Conservation (phyloP, 495 filamentous ascomycete genomes). For the Penicillium goetzii region DNA sequence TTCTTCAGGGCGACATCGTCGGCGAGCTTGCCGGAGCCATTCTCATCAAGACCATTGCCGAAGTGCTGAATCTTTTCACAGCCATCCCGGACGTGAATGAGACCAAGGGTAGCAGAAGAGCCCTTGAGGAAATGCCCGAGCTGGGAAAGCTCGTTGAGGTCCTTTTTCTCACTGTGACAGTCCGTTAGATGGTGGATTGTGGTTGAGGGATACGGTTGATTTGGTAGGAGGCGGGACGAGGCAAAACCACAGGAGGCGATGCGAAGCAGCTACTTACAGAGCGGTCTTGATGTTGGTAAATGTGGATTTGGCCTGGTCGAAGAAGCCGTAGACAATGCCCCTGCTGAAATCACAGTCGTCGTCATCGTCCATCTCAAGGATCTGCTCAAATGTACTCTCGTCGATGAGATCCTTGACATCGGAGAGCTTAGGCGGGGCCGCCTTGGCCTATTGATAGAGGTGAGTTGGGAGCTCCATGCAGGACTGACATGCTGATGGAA, state of each 20-base stretch:
- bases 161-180: slow-evolving; percentile 57
- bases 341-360: slow-evolving; percentile 76
- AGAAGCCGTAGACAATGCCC: slow-evolving; percentile 89
- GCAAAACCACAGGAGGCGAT: background rate
- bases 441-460: slow-evolving; percentile 42
- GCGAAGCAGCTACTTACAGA: slow-evolving; percentile 63
- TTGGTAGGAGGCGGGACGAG: background rate
- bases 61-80: slow-evolving; percentile 98
- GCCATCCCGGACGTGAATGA: slow-evolving; percentile 87
- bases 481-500: background rate
- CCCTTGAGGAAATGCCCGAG: slow-evolving; percentile 97
- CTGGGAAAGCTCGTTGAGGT: slow-evolving; percentile 73
- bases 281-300: slow-evolving; percentile 82
- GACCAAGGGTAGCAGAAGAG: slow-evolving; percentile 93
- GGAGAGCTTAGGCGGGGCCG: slow-evolving; percentile 49
- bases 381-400: slow-evolving; percentile 81
- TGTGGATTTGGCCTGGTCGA: slow-evolving; percentile 85
- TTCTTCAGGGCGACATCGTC: slow-evolving; percentile 65
- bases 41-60: slow-evolving; percentile 77
- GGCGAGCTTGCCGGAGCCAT: slow-evolving; percentile 68
- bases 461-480: background rate
- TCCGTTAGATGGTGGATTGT: slow-evolving; percentile 6
- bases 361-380: slow-evolving; percentile 95
- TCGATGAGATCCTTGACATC: slow-evolving; percentile 77
- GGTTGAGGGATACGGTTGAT: background rate